Conservation (phyloP, 495 filamentous ascomycete species). For the Aspergillus heteromorphus region DNA sequence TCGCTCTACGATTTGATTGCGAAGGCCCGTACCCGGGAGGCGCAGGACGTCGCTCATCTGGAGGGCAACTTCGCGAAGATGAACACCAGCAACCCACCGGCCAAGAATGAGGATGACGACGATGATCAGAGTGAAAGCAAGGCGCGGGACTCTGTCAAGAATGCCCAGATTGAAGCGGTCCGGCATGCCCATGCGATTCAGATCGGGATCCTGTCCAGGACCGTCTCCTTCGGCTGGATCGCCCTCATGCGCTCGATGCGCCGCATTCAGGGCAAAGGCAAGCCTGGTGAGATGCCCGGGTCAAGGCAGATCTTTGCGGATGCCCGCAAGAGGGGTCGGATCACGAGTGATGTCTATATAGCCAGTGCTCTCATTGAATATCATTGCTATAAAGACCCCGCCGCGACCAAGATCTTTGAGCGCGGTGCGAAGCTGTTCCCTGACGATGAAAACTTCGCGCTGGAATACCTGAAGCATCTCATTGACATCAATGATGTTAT, state of each 20-base stretch:
- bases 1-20: slow-evolving; percentile 75
- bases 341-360: slow-evolving; percentile 91
- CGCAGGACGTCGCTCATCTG: slow-evolving; percentile 62
- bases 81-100: slow-evolving; percentile 37
- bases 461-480: slow-evolving; percentile 93
- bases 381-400: slow-evolving; percentile 88
- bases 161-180: slow-evolving; percentile 63
- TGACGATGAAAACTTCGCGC: slow-evolving; percentile 81
- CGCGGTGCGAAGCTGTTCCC: slow-evolving; percentile 88
- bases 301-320: slow-evolving; percentile 82
- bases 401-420: slow-evolving; percentile 91
- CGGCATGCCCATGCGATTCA: slow-evolving; percentile 66
- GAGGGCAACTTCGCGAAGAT: slow-evolving; percentile 50
- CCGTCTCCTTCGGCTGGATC: slow-evolving; percentile 89
- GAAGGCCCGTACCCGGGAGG: slow-evolving; percentile 67
- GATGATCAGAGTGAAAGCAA: slow-evolving; percentile 52
- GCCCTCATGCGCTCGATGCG: slow-evolving; percentile 89
- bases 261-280: slow-evolving; percentile 88
- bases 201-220: slow-evolving; percentile 64
- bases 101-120: slow-evolving; percentile 61
- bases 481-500: slow-evolving; percentile 86
- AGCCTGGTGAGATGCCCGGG: slow-evolving; percentile 62
- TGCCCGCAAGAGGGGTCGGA: slow-evolving; percentile 73
- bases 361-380: slow-evolving; percentile 89
- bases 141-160: slow-evolving; percentile 49